Base-by-base conservation (phyloP, 2,329 filamentous ascomycete genomes). In the Purpureocillium lavendulum region DNA sequence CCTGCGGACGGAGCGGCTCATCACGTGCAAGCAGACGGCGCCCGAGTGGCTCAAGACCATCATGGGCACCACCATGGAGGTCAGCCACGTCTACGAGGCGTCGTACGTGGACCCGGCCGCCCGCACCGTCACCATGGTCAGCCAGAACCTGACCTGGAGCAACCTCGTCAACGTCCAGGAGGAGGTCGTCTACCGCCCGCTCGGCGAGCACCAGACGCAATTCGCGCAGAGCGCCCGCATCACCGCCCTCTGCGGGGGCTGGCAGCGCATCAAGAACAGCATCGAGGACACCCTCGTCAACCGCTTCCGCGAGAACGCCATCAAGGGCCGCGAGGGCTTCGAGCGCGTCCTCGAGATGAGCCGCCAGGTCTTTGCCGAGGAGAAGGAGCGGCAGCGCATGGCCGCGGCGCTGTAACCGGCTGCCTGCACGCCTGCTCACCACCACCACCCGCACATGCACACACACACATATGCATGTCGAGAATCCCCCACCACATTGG, bases 71-170 rank as follows among this genome's bases (percentile, higher is more conserved):
- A 77, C 80, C 52, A 74, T 78, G 49, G 84, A 92, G 45, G 85
- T 84, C 44, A 90, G 83, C 47, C 84, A 90, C 62, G 88, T 97
- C 49, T 94, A 90, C 64, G 92, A 98, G 69, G 85, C 89, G 33
- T 94, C 86, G 43, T 97, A 97, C 62, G 90, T 98, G 57, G 87
- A 97, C 63, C 87, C 87, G 1, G 56, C 63, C 32, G 71, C 73
- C 45, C 87, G 89, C 66, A 94, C 86, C 48, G 87, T 98, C 56
- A 97, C 89, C 45, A 95, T 98, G 85, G 88, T 89, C 61, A 92
- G 86, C 49, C 87, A 87, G 60, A 98, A 98, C 66, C 71, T 98
- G 59, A 97, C 92, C 7, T 92, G 80, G 77, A 83, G 80, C 47
- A 94, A 97, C 56, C 76, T 98, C 39, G 73, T 97, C 59, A 87